Percentiles rank a stretch among this genome's conserved stretches.
These are phyloP conservation scores for Macrocybe sp. DNA, from an alignment of 1,284 basidiomycete species.

Conservation along the genomic window DNA sequence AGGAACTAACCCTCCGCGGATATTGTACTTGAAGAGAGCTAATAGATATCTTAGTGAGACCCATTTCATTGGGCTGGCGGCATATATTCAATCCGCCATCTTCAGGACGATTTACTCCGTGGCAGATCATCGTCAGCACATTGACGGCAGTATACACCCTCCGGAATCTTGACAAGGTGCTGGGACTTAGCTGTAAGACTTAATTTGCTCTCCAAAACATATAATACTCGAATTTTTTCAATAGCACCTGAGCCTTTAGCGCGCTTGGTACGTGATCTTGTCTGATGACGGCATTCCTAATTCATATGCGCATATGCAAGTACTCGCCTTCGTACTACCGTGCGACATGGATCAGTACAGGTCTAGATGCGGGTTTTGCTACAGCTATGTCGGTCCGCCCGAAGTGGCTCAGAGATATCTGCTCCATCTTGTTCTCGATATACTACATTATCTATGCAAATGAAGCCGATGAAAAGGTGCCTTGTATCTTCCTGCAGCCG, in stretches of 20 bases:
- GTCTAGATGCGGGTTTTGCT: slow-evolving; percentile 95
- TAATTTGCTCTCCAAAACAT: background rate
- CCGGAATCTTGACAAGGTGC: slow-evolving; percentile 82
- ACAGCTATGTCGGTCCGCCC: slow-evolving; percentile 93
- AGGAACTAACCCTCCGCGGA: slow-evolving; percentile 59
- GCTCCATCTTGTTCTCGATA: slow-evolving; percentile 76
- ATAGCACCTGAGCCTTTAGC: slow-evolving; percentile 92
- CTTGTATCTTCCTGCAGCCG: slow-evolving; percentile 11
- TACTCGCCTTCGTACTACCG: slow-evolving; percentile 93
- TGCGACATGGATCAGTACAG: slow-evolving; percentile 93
- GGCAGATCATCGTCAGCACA: slow-evolving; percentile 88
- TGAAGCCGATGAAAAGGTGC: slow-evolving; percentile 91
- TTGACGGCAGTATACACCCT: slow-evolving; percentile 83
- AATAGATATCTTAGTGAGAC: slow-evolving; percentile 61
- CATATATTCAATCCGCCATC: slow-evolving; percentile 1
- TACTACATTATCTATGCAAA: slow-evolving; percentile 96
- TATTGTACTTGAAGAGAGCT: slow-evolving; percentile 55
- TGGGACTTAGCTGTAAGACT: slow-evolving; percentile 75
- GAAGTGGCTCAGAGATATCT: slow-evolving; percentile 87
- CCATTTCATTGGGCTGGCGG: background rate
- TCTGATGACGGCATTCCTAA: slow-evolving; percentile 5
- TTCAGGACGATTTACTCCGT: slow-evolving; percentile 85
- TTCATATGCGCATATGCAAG: slow-evolving; percentile 33
- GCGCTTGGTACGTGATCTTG: slow-evolving; percentile 56
- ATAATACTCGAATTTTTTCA: slow-evolving; percentile 2